These are phyloP conservation scores for Hypoxylon sp. DNA, from an alignment of 2,329 filamentous ascomycete genomes.

Conservation along the genomic window DNA sequence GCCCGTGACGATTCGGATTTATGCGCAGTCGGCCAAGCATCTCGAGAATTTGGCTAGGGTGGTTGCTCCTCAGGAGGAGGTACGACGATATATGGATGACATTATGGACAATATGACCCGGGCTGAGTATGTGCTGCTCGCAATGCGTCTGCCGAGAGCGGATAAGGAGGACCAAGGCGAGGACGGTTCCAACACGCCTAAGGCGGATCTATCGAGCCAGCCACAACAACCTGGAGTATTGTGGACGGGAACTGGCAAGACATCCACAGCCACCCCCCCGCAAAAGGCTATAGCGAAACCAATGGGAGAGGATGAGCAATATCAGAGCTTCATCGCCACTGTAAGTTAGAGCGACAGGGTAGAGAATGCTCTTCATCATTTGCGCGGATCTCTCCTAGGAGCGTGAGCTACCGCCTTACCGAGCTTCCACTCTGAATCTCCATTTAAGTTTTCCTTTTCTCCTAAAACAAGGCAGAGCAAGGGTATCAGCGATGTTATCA, in stretches of 20 bases:
- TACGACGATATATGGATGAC: slow-evolving; percentile 77
- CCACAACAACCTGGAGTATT: slow-evolving; percentile 51
- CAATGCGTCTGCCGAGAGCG: slow-evolving; percentile 73
- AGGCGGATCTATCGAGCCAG: slow-evolving; percentile 44
- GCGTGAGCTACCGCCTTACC: neutral
- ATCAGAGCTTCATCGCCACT: slow-evolving; percentile 62
- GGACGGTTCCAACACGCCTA: slow-evolving; percentile 50
- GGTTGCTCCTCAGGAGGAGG: slow-evolving; percentile 74
- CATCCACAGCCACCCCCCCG: slow-evolving; percentile 41
- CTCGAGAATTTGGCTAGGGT: slow-evolving; percentile 73
- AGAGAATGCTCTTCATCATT: slow-evolving; percentile 18
- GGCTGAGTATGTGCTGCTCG: slow-evolving; percentile 76
- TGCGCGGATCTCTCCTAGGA: slow-evolving; percentile 24
- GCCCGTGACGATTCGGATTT: slow-evolving; percentile 76
- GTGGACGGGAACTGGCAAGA: slow-evolving; percentile 54
- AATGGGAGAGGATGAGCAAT: slow-evolving; percentile 61
- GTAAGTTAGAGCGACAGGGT: slow-evolving; percentile 51
- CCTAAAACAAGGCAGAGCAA: neutral
- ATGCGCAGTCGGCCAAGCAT: slow-evolving; percentile 67
- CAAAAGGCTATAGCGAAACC: slow-evolving; percentile 50
- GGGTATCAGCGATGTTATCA: slow-evolving; percentile 23
- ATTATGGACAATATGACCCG: slow-evolving; percentile 78
- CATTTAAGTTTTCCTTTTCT: neutral
- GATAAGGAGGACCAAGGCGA: slow-evolving; percentile 56
- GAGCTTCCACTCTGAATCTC: neutral